Percentiles rank a stretch among this genome's conserved stretches.
Conservation (phyloP, 306 rosid genomes). For the Fragaria nilgerrensis region DNA sequence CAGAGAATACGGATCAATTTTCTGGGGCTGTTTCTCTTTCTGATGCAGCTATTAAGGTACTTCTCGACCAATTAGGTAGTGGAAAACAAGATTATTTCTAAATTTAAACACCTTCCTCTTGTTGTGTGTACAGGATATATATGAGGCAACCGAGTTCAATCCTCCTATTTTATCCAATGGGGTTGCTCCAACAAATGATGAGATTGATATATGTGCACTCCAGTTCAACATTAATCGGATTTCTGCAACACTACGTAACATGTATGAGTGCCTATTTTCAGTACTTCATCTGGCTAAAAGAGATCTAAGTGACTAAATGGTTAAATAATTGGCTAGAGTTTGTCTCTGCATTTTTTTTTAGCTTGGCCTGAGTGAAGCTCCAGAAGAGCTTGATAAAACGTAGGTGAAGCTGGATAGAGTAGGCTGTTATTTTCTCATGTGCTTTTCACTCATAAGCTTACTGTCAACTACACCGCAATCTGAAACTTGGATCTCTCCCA, state of each 20-base stretch:
- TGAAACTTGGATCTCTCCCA: neutral
- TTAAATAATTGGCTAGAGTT: conserved; percentile 10
- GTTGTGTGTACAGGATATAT: conserved; percentile 59
- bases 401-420: neutral
- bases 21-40: conserved; percentile 77
- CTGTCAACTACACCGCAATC: neutral
- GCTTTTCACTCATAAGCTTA: neutral
- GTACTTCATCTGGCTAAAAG: conserved; percentile 14
- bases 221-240: conserved; percentile 59
- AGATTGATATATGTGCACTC: conserved; percentile 46
- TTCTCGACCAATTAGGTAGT: conserved; percentile 14
- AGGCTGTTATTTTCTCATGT: conserved; percentile 7
- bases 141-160: conserved; percentile 82
- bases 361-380: conserved; percentile 15
- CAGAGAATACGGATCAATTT: conserved; percentile 90
- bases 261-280: conserved; percentile 45
- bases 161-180: conserved; percentile 51
- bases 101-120: conserved; percentile 13
- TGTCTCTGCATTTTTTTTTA: neutral
- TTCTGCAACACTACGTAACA: conserved; percentile 57
- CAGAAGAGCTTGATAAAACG: neutral
- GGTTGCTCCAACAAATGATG: conserved; percentile 44
- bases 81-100: neutral
- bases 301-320: neutral
- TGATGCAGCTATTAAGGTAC: conserved; percentile 85